Evolutionary conservation across 2,329 filamentous ascomycete genomes (phyloP).

Genomic region (Xylariaceae sp.): DNA sequence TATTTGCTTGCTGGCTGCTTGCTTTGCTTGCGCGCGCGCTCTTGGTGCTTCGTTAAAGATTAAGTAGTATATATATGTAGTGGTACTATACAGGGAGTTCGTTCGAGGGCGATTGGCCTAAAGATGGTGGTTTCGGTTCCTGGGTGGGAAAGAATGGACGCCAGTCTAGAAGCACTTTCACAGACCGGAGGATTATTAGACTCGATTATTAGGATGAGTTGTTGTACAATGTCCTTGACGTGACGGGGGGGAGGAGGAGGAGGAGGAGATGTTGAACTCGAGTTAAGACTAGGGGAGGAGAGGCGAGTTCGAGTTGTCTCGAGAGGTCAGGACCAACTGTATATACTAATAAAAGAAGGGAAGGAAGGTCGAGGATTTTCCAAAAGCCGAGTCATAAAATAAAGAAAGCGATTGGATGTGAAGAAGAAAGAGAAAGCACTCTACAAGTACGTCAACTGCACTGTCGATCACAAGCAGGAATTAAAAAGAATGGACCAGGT

Average conservation of each 20-base stretch:
- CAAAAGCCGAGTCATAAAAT: constrained; percentile 33
- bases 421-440: constrained; percentile 33
- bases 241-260: not conserved
- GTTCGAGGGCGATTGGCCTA: constrained; percentile 32
- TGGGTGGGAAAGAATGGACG: constrained; percentile 32
- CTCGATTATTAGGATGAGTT: constrained; percentile 24
- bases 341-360: constrained; percentile 33
- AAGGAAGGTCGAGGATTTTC: constrained; percentile 32
- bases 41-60: constrained; percentile 28
- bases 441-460: constrained; percentile 30
- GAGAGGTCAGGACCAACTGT: constrained; percentile 24
- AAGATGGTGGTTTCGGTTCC: constrained; percentile 34
- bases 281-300: constrained; percentile 18
- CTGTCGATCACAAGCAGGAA: constrained; percentile 34
- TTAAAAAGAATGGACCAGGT: constrained; percentile 31
- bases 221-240: constrained; percentile 29
- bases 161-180: constrained; percentile 25
- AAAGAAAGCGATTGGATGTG: constrained; percentile 34
- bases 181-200: constrained; percentile 27
- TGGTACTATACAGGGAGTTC: constrained; percentile 29
- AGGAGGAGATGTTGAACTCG: constrained; percentile 21
- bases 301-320: not conserved
- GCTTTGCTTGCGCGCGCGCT: not conserved
- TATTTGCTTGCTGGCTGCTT: not conserved
- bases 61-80: constrained; percentile 28